Evolutionary conservation across 176 grass and related monocot genomes (phyloP).

Genomic region (Bromus sterilis): DNA sequence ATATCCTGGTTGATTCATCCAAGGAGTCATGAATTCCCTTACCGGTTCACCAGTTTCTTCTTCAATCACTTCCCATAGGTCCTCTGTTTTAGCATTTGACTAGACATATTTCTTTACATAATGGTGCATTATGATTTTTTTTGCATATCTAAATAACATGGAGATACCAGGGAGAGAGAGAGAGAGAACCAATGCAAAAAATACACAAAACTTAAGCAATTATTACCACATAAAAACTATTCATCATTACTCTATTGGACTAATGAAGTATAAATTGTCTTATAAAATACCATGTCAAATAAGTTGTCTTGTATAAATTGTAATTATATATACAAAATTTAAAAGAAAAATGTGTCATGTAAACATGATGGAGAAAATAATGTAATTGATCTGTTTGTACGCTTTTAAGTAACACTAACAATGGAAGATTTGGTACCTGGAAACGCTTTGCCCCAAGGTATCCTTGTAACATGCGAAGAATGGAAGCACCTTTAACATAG

Average conservation of each 20-base stretch:
- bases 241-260: neutral
- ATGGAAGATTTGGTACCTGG: conserved; percentile 36
- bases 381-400: too few species aligned
- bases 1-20: conserved; percentile 88
- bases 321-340: too few species aligned
- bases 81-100: conserved; percentile 84
- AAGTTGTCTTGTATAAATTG: too few species aligned
- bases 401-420: neutral
- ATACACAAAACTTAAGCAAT: neutral
- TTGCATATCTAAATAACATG: neutral
- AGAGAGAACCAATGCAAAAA: neutral
- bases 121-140: too few species aligned
- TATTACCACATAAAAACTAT: neutral
- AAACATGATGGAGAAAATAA: too few species aligned
- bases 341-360: too few species aligned
- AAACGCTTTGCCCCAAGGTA: conserved; percentile 65
- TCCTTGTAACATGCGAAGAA: conserved; percentile 71
- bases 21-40: conserved; percentile 58
- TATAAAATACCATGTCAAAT: too few species aligned
- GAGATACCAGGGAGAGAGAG: too few species aligned
- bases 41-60: conserved; percentile 65
- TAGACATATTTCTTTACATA: conserved; percentile 67
- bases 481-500: conserved; percentile 66
- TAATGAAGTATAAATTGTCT: neutral
- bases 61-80: conserved; percentile 82